Evolutionary conservation across 352 stramenopile species (phyloP).

Genomic region (Globisporangium radiosum): DNA sequence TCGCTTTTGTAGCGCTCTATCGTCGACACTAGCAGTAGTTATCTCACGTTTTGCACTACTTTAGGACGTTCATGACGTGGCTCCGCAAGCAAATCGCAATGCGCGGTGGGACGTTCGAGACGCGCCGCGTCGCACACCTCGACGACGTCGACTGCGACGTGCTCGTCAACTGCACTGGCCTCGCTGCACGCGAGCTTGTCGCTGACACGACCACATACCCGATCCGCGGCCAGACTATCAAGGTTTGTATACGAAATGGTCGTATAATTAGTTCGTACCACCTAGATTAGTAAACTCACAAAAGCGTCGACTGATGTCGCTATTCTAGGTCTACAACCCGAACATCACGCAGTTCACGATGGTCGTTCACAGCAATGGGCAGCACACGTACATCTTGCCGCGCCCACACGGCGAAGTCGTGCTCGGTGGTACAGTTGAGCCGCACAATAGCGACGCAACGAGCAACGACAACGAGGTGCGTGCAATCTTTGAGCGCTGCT

Average conservation of each 20-base stretch:
- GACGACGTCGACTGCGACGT: conserved; percentile 40
- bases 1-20: not conserved
- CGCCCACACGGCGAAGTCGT: conserved; percentile 53
- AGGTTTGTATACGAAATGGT: too few relatives aligned
- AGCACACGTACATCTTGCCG: conserved; percentile 67
- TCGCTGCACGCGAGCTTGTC: conserved; percentile 39
- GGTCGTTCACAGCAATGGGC: conserved; percentile 29
- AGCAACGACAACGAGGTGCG: conserved; percentile 36
- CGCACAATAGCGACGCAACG: conserved; percentile 39
- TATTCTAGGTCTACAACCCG: conserved; percentile 34
- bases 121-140: conserved; percentile 24
- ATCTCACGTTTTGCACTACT: not conserved
- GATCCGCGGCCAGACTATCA: conserved; percentile 58
- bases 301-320: too few relatives aligned
- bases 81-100: conserved; percentile 33
- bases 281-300: too few relatives aligned
- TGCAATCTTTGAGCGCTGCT: conserved; percentile 47
- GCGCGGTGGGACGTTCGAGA: conserved; percentile 47
- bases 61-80: conserved; percentile 46
- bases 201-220: conserved; percentile 36
- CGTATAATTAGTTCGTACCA: too few relatives aligned
- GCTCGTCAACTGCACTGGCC: conserved; percentile 56
- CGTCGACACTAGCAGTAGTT: not conserved
- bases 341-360: conserved; percentile 44
- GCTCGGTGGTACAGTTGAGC: conserved; percentile 56